Evolutionary conservation across 1,284 basidiomycete species (phyloP).

Genomic region (Ceratobasidium sp.): DNA sequence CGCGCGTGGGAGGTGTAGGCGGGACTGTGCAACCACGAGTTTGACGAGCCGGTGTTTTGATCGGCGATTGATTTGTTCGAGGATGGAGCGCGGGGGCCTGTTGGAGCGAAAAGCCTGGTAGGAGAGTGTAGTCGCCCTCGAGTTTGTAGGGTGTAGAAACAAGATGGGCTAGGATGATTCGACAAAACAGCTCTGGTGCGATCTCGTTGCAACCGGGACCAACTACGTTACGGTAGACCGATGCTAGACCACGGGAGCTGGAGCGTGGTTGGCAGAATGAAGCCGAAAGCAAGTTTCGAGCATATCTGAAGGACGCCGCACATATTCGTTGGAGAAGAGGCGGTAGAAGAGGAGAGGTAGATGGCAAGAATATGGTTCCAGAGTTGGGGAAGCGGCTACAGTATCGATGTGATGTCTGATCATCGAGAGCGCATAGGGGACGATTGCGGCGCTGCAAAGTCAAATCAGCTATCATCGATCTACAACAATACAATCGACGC

Average conservation of each 20-base stretch:
- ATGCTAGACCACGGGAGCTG: conserved; percentile 33
- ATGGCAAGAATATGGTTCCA: conserved; percentile 42
- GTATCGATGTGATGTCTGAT: conserved; percentile 40
- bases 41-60: conserved; percentile 14
- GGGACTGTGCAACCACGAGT: conserved; percentile 1
- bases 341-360: conserved; percentile 31
- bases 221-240: conserved; percentile 20
- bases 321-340: conserved; percentile 18
- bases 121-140: conserved; percentile 22
- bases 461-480: background rate
- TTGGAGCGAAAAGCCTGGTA: background rate
- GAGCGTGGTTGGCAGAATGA: conserved; percentile 34
- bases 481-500: background rate
- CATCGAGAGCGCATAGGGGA: conserved; percentile 39
- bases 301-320: conserved; percentile 29
- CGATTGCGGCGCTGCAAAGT: conserved; percentile 22
- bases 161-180: conserved; percentile 1
- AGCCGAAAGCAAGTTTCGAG: conserved; percentile 32
- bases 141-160: background rate
- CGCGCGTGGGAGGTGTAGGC: conserved; percentile 32
- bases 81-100: background rate
- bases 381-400: conserved; percentile 33
- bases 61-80: conserved; percentile 1
- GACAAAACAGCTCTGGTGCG: conserved; percentile 16
- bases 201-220: conserved; percentile 11